These are phyloP conservation scores for Vitis hybrid DNA, from an alignment of 177 flowering plant species.

Conservation along the genomic window DNA sequence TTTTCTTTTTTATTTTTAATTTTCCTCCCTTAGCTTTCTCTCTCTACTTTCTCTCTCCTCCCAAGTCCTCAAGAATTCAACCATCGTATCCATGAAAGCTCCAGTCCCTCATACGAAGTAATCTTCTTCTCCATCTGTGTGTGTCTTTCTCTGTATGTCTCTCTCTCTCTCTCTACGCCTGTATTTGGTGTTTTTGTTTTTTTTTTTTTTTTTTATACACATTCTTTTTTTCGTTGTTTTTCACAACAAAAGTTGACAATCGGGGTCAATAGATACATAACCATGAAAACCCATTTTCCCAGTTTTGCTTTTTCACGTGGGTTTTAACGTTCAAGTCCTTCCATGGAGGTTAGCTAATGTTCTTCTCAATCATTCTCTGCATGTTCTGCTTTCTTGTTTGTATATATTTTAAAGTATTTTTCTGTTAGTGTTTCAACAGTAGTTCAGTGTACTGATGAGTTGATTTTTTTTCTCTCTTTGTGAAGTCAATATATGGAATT, in stretches of 20 bases:
- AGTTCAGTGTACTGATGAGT: constrained; percentile 9
- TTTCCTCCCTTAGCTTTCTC: background rate
- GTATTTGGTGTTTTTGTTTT: background rate
- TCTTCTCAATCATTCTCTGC: constrained; percentile 9
- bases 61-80: constrained; percentile 14
- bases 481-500: too few species aligned
- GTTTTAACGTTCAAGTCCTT: constrained; percentile 23
- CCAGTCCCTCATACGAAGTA: constrained; percentile 9
- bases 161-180: background rate
- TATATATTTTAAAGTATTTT: constrained; percentile 12
- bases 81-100: constrained; percentile 16
- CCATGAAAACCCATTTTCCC: constrained; percentile 24
- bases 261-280: constrained; percentile 18
- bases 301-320: constrained; percentile 16
- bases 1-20: too few species aligned
- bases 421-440: constrained; percentile 1
- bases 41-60: constrained; percentile 1
- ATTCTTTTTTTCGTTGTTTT: background rate
- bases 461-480: constrained; percentile 5
- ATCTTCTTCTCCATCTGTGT: constrained; percentile 1
- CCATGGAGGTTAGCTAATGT: constrained; percentile 18
- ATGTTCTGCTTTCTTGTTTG: constrained; percentile 14
- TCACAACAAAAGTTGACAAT: constrained; percentile 18
- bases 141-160: background rate
- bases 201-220: background rate